phyloP scores from a whole-genome alignment of 2,329 filamentous ascomycete species.

The Fusarium fracticaudum region DNA sequence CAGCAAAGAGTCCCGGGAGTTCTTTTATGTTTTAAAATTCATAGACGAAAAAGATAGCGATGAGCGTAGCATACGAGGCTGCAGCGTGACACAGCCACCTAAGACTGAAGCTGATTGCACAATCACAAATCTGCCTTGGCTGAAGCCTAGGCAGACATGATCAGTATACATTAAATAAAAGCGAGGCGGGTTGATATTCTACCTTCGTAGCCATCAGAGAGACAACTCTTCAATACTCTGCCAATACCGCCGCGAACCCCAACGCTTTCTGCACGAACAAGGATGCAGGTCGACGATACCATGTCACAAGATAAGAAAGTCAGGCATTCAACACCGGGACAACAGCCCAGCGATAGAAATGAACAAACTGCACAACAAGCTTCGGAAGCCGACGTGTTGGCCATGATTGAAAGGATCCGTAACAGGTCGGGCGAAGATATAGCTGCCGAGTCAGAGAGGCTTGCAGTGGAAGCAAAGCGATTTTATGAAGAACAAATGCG shows the following conservation, averaged over 20 bases:
- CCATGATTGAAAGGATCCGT: not conserved
- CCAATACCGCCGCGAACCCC: too few species aligned
- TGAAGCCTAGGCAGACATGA: slow-evolving; percentile 2
- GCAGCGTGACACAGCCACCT: not conserved
- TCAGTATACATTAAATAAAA: too few species aligned
- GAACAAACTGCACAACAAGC: not conserved
- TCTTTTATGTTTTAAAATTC: fast-evolving
- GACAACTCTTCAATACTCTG: too few species aligned
- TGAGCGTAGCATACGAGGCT: not conserved
- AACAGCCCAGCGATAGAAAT: too few species aligned
- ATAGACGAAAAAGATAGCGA: not conserved
- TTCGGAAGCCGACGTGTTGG: not conserved
- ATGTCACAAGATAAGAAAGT: not conserved
- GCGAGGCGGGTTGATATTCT: not conserved
- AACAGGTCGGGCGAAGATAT: not conserved
- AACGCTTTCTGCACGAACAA: not conserved
- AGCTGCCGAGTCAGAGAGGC: not conserved
- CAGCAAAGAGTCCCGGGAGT: fast-evolving
- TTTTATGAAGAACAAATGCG: not conserved
- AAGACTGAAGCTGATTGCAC: not conserved
- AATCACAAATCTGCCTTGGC: slow-evolving; percentile 17
- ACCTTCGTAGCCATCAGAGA: too few species aligned
- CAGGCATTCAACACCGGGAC: too few species aligned
- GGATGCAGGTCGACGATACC: too few species aligned
- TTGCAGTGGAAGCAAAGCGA: not conserved